Conservation (phyloP, 352 stramenopile genomes). For the Globisporangium ultimum region DNA sequence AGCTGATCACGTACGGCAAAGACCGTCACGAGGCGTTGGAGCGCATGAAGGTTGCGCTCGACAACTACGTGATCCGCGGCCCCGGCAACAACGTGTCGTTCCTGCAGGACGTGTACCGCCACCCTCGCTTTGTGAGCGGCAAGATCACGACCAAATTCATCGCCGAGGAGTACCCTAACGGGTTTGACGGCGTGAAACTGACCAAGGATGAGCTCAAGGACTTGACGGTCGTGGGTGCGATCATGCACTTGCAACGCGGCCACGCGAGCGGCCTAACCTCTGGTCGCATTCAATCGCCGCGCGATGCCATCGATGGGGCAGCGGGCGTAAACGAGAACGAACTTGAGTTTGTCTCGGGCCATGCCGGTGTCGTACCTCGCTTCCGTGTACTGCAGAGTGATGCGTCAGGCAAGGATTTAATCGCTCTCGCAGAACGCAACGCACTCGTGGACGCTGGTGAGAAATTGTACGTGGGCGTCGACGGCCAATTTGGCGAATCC, state of each 20-base stretch:
- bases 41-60: slow-evolving; percentile 84
- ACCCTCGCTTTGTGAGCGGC: slow-evolving; percentile 88
- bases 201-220: slow-evolving; percentile 57
- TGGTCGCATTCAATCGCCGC: slow-evolving; percentile 20
- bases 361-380: slow-evolving; percentile 29
- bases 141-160: slow-evolving; percentile 98
- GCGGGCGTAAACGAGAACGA: slow-evolving; percentile 31
- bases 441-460: slow-evolving; percentile 29
- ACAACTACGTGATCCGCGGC: slow-evolving; percentile 94
- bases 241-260: slow-evolving; percentile 66
- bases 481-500: slow-evolving; percentile 50
- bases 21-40: slow-evolving; percentile 81
- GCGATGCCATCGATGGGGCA: slow-evolving; percentile 7
- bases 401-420: slow-evolving; percentile 26
- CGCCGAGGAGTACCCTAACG: slow-evolving; percentile 93
- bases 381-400: slow-evolving; percentile 30
- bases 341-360: slow-evolving; percentile 30
- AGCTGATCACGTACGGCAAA: slow-evolving; percentile 89
- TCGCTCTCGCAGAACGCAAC: slow-evolving; percentile 48
- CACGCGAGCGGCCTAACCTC: slow-evolving; percentile 28
- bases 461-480: slow-evolving; percentile 50
- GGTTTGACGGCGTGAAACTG: slow-evolving; percentile 87
- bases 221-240: slow-evolving; percentile 65
- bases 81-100: slow-evolving; percentile 95
- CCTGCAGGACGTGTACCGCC: slow-evolving; percentile 89